Evolutionary conservation across 345 rosid genomes (phyloP).

Genomic region (Tarenaya hassleriana): DNA sequence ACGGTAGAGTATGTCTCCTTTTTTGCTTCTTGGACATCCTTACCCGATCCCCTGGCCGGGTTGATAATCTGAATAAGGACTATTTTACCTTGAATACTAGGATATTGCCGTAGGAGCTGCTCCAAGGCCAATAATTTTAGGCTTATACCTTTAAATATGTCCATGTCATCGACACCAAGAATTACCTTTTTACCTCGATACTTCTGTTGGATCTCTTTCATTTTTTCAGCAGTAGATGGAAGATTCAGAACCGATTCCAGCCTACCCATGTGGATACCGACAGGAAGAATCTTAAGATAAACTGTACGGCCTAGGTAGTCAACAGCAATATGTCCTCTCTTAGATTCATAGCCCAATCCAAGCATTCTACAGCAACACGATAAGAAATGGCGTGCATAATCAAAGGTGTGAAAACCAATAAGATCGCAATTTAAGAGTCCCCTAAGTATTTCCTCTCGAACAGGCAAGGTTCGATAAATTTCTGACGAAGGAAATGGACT

Average conservation of each 20-base stretch:
- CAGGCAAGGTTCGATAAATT: conserved; percentile 42
- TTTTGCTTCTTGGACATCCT: conserved; percentile 41
- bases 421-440: conserved; percentile 42
- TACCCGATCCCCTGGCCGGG: conserved; percentile 45
- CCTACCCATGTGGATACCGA: conserved; percentile 44
- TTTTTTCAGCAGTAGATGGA: conserved; percentile 35
- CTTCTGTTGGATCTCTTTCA: conserved; percentile 38
- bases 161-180: conserved; percentile 47
- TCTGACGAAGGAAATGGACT: conserved; percentile 49
- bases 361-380: conserved; percentile 48
- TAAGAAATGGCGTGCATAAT: conserved; percentile 45
- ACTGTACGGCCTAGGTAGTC: conserved; percentile 48
- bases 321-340: conserved; percentile 43
- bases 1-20: conserved; percentile 34
- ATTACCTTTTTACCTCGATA: conserved; percentile 32
- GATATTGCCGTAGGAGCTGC: conserved; percentile 35
- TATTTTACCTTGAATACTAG: conserved; percentile 30
- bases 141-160: conserved; percentile 48
- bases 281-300: conserved; percentile 40
- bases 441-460: conserved; percentile 37
- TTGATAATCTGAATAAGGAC: conserved; percentile 43
- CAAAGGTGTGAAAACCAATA: conserved; percentile 48
- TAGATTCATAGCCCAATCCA: conserved; percentile 45
- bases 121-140: conserved; percentile 40
- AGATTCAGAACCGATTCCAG: conserved; percentile 39